phyloP scores from a whole-genome alignment of 2,329 filamentous ascomycete species.

The Rhynchosporium secalis region DNA sequence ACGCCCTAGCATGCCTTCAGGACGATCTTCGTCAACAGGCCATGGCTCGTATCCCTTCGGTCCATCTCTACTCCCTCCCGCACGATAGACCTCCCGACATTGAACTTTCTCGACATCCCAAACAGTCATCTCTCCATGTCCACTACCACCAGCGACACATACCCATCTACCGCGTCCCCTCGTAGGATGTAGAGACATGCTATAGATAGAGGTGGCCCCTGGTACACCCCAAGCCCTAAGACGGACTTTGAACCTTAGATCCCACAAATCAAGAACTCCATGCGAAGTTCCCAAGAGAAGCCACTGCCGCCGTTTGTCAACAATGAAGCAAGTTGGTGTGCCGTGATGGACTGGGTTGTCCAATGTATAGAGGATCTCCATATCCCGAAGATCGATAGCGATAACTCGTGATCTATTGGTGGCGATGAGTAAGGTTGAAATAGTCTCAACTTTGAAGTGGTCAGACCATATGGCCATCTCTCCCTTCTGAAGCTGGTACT shows the following conservation, averaged over 20 bases:
- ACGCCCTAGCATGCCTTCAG: conserved; percentile 81
- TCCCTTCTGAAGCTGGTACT: conserved; percentile 71
- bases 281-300: conserved; percentile 88
- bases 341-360: conserved; percentile 91
- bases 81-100: conserved; percentile 85
- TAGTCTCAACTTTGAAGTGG: conserved; percentile 80
- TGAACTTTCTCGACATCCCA: conserved; percentile 93
- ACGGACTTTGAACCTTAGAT: conserved; percentile 88
- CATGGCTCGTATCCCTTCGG: conserved; percentile 75
- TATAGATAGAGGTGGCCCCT: conserved; percentile 76
- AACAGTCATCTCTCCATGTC: conserved; percentile 83
- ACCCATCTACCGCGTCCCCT: conserved; percentile 81
- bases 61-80: conserved; percentile 58
- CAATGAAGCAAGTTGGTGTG: conserved; percentile 84
- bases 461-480: conserved; percentile 90
- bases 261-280: conserved; percentile 91
- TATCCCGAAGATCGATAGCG: conserved; percentile 82
- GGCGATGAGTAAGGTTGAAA: conserved; percentile 80
- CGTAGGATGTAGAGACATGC: conserved; percentile 74
- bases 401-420: conserved; percentile 84
- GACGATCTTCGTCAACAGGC: conserved; percentile 85
- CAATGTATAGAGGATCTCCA: conserved; percentile 77
- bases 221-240: conserved; percentile 87
- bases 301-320: conserved; percentile 87
- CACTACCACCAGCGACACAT: conserved; percentile 84